Conservation (phyloP, 2,329 filamentous ascomycete genomes). For the Curvularia sp. region DNA sequence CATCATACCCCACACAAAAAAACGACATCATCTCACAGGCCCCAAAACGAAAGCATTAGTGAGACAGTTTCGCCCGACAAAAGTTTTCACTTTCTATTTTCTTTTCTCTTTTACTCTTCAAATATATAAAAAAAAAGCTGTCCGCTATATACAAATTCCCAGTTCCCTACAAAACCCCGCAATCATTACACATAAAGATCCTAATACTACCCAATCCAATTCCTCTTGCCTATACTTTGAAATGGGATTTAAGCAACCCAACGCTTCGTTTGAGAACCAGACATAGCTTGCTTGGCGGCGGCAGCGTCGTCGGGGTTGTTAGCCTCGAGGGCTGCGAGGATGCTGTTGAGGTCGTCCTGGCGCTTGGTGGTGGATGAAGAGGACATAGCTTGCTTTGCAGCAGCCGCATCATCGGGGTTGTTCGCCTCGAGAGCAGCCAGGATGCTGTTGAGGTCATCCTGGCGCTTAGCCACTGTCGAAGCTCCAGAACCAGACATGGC, state of each 20-base stretch:
- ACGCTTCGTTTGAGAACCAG: background rate
- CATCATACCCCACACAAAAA: background rate
- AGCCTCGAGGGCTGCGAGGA: slow-evolving; percentile 26
- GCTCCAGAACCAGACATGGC: background rate
- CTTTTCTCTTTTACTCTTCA: background rate
- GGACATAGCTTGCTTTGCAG: slow-evolving; percentile 12
- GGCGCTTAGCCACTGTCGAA: no score
- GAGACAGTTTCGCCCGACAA: background rate
- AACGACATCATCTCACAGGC: background rate
- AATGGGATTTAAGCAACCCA: slow-evolving; percentile 6
- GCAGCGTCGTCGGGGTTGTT: slow-evolving; percentile 30
- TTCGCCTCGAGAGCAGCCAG: slow-evolving; percentile 29
- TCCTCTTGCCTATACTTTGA: no score
- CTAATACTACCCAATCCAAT: no score
- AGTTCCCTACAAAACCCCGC: no score
- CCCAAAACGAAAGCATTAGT: background rate
- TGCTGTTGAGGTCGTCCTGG: slow-evolving; percentile 24
- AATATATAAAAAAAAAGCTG: no score
- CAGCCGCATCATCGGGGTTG: slow-evolving; percentile 30
- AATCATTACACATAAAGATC: no score
- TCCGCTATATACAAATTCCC: background rate
- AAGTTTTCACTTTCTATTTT: background rate
- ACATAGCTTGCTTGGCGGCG: slow-evolving; percentile 21
- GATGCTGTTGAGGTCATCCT: slow-evolving; percentile 20
- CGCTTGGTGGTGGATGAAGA: background rate